A percentile compares a stretch with the other conserved stretches of the same genome.
Conservation (phyloP, 2,329 filamentous ascomycete genomes). For the Pseudocercospora vitis region DNA sequence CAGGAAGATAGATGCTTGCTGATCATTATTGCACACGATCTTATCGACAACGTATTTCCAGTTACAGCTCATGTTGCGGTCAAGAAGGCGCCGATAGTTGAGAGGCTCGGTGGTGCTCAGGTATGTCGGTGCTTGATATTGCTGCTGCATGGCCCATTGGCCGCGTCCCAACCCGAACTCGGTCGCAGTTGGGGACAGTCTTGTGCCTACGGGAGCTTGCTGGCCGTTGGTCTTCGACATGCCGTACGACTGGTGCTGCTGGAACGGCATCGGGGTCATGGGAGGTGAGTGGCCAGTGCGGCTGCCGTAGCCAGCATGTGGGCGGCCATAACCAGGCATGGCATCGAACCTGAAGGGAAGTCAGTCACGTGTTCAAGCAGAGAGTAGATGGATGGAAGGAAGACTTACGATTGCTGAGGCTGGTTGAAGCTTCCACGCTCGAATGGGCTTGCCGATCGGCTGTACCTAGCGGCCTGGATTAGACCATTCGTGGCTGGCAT, state of each 20-base stretch:
- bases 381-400: not conserved
- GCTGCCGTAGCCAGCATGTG: slow-evolving; percentile 14
- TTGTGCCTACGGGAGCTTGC: slow-evolving; percentile 40
- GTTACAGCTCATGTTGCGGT: slow-evolving; percentile 95
- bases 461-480: slow-evolving; percentile 14
- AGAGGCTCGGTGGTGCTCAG: slow-evolving; percentile 84
- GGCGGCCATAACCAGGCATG: slow-evolving; percentile 16
- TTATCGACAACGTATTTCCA: slow-evolving; percentile 99
- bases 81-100: slow-evolving; percentile 92
- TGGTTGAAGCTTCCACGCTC: slow-evolving; percentile 24
- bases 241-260: slow-evolving; percentile 6
- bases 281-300: slow-evolving; percentile 32
- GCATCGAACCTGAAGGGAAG: slow-evolving; percentile 19
- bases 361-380: slow-evolving; percentile 12
- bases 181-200: slow-evolving; percentile 48
- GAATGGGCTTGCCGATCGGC: slow-evolving; percentile 20
- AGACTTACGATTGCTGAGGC: slow-evolving; percentile 24
- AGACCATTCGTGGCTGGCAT: slow-evolving; percentile 15
- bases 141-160: slow-evolving; percentile 38
- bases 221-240: slow-evolving; percentile 24
- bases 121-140: slow-evolving; percentile 53
- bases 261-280: slow-evolving; percentile 30
- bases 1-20: slow-evolving; percentile 97
- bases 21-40: slow-evolving; percentile 98
- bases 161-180: slow-evolving; percentile 45